Base-by-base conservation (phyloP, 495 filamentous ascomycete genomes). In the Aspergillus sparsus region DNA sequence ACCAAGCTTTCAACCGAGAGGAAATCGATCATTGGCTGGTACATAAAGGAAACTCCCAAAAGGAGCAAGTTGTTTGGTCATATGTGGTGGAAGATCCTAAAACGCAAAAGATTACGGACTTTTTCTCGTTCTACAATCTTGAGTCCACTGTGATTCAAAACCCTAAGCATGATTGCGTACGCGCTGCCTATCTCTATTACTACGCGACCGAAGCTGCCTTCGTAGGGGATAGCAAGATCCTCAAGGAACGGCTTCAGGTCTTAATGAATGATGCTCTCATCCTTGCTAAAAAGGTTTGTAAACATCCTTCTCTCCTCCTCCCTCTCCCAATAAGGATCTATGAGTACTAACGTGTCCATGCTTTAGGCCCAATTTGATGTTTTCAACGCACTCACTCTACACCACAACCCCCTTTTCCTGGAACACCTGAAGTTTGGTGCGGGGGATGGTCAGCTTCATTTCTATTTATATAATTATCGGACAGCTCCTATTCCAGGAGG, bases 381-480 rank as follows among this genome's bases (percentile, higher is more conserved):
- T 42, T 96, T 97, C 80, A 98, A 98, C 63, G 93, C 91, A 0
- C 82, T 98, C 16, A 96, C 94, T 0, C 79, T 96, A 34, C 84
- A 96, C 66, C 94, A 98, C 69, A 98, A 98, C 75, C 85, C 87
- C 6, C 80, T 98, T 15, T 98, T 98, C 82, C 81, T 98, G 10
- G 86, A 91, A 65, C 80, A 96, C 53, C 89, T 96, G 66, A 96
- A 93, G 72, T 98, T 97, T 61, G 93, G 93, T 27, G 84, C 88
- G 7, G 94, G 94, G 13, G 94, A 98, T 68, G 94, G 94, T 49
- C 90, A 92, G 69, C 78, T 98, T 57, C 92, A 98, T 69, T 98
- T 88, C 73, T 98, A 98, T 70, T 80, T 98, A 12, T 98, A 93
- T 80, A 98, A 98, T 77, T 98, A 96, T 80, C 86, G 90, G 36